Evolutionary conservation across 164 flowering plant species (phyloP), one percentile per base, ranked within the genome.

Genomic region (Macadamia tetraphylla): DNA sequence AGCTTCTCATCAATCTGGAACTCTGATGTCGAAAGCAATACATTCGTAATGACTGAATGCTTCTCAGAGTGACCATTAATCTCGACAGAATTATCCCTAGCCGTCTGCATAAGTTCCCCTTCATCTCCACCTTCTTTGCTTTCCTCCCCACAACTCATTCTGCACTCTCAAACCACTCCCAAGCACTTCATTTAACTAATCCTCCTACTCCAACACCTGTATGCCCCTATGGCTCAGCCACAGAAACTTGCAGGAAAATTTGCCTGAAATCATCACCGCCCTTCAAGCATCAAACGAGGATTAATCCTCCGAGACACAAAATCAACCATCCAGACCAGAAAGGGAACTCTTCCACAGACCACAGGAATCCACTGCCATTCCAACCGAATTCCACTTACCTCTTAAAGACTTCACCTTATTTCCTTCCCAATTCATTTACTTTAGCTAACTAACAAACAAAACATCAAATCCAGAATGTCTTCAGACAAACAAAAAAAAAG

Each of bases 1-100:
- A 91, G 77, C 60, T 74, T 86, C 56, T 81, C 78, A 70, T 90
- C 93, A 61, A 92, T 83, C 1, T 74, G 67, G 40, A 81, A 74
- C 73, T 72, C 70, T 0, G 75, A 35, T 3, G 63, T 75, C 8
- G 77, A 56, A 31, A 75, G 55, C 8, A 78, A 77, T 17, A 88
- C 90, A 75, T 81, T 87, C 70, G 51, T 63, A 1, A 67, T 14
- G 18, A 61, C 44, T 1, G 71, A 68, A 9, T 60, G 35, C 17
- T 58, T 66, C n/a, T 62, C 68, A 12, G 59, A 14, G 44, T 61
- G 56, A 23, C 46, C 49, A 18, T 55, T 40, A 18, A 59, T 64
- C 51, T 65, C 74, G 42, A 53, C 76, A 35, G 79, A 64, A 35
- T 70, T 72, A 14, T 71, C 42, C 8, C 67, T 8, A 52, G 67